Base-by-base conservation (phyloP, 1,139 yeast genomes). In the Yamadazyma triangularis region DNA sequence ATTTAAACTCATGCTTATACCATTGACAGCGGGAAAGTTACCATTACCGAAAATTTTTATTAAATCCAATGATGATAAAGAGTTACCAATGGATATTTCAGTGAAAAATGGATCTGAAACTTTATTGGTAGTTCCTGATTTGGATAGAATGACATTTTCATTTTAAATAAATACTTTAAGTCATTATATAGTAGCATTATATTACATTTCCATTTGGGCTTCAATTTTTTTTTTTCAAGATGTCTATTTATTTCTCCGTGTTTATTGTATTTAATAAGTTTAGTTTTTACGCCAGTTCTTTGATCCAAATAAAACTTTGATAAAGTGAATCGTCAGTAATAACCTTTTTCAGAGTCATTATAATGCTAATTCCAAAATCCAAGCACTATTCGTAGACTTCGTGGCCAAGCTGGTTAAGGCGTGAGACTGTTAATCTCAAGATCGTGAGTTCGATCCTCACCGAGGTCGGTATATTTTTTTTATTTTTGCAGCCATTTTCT, bases 11-110 rank as follows among this genome's bases (percentile, higher is more conserved):
- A 58, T 71, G 3, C 53, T 89, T 39, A 69, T 87, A 8, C 96
- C 97, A 0, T 53, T 87, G 34, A 78, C 73, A 39, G 77, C 82
- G 14, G 97, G 97, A 0, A 79, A 80, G 39, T 51, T 88, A 9
- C 56, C 65, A 4, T 60, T 85, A 23, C 97, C 97, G 0, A 69
- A 62, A 36, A 62, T 86, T 10, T 67, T 64, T n/a, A 66, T 87
- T 10, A 57, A 59, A 29, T 31, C 35, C 3, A 7, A 28, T 7
- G 29, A 38, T n/a, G 28, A 36, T n/a, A 35, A 36, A 15, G 41
- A 39, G 7, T 46, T 58, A 12, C 22, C 47, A n/a, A 68, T 77
- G 64, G 89, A 85, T 37, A 56, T 79, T 8, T 81, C 80, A 32
- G 70, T 78, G 41, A 69, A 70, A 37, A 86, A 85, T 51, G 83